Evolutionary conservation across 2,329 filamentous ascomycete genomes (phyloP), one percentile per base, ranked within the genome.

Genomic region (Exophiala phaeomuriformis): DNA sequence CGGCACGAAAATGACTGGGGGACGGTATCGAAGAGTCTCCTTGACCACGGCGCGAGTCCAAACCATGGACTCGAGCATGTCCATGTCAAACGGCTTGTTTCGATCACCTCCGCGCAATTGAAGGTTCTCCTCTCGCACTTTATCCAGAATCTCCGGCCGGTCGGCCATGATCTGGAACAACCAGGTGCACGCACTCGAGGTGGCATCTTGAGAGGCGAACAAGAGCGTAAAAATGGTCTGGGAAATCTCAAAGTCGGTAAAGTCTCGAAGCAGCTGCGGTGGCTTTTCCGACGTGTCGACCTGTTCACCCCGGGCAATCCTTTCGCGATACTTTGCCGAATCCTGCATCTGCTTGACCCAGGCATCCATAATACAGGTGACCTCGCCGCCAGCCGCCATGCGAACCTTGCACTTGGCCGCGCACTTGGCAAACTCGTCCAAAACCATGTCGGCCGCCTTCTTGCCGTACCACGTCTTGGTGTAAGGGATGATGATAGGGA

Each of bases 391-490:
- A 51, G 88, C 85, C 64, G 84, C 83, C 87, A 97, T 94, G 64
- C 88, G 85, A 58, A 89, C 85, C 77, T 93, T 95, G 73, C 87
- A 86, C 78, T 96, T 95, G 58, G 89, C 88, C 44, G 91, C 87
- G 67, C 91, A 96, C 72, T 89, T 90, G 68, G 85, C 75, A 67
- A 97, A 97, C 69, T 95, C 90, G 46, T 79, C 80, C 61, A 97
- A 77, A 33, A 95, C 89, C 84, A 95, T 89, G 66, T 95, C 88
- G 54, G 91, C 84, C 31, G 90, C 89, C 75, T 90, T 94, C 80
- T 96, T 95, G 64, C 91, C 93, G 67, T 95, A 94, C 90, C 90
- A 97, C 3, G 90, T 90, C 77, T 90, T 91, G 68, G 90, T 96
- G 77, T 82, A 97, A 37, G 91, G 91, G 39, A 97, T 73, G 68